A percentile compares a stretch with the other conserved stretches of the same genome.
phyloP scores from a whole-genome alignment of 768 basidiomycete genomes.

The Brasilioporus rufonigricans region DNA sequence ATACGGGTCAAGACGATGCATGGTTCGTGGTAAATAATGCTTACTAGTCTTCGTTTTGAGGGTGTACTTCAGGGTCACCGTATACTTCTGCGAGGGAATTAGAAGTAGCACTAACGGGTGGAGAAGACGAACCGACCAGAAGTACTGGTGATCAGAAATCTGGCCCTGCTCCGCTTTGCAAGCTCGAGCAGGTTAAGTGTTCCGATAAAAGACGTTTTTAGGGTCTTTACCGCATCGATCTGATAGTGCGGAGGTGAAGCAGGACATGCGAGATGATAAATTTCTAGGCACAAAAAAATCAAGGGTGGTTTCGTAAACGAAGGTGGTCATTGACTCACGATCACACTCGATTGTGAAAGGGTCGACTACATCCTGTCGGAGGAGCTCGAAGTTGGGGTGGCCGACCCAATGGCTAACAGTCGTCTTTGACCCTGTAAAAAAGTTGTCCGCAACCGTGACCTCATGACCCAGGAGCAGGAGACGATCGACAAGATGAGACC shows the following conservation, averaged over 20 bases:
- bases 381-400: constrained; percentile 98
- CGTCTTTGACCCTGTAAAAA: constrained; percentile 98
- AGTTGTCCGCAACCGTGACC: constrained; percentile 96
- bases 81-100: constrained; percentile 72
- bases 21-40: constrained; percentile 25
- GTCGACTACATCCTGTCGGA: constrained; percentile 95
- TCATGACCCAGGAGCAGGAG: constrained; percentile 98
- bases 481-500: constrained; percentile 95
- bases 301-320: background rate
- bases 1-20: constrained; percentile 16
- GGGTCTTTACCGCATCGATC: constrained; percentile 95
- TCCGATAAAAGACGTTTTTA: constrained; percentile 98
- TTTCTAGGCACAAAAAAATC: constrained; percentile 52
- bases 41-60: constrained; percentile 93
- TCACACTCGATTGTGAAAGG: constrained; percentile 99
- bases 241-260: constrained; percentile 98
- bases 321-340: constrained; percentile 48
- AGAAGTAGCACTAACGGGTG: background rate
- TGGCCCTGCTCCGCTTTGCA: constrained; percentile 95
- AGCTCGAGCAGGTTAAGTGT: constrained; percentile 98
- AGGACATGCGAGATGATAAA: constrained; percentile 98
- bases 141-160: constrained; percentile 94
- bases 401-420: constrained; percentile 95
- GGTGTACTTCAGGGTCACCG: constrained; percentile 97
- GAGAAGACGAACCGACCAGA: constrained; percentile 58